phyloP scores from a whole-genome alignment of 305 asterid genomes.

The Ajuga reptans region DNA sequence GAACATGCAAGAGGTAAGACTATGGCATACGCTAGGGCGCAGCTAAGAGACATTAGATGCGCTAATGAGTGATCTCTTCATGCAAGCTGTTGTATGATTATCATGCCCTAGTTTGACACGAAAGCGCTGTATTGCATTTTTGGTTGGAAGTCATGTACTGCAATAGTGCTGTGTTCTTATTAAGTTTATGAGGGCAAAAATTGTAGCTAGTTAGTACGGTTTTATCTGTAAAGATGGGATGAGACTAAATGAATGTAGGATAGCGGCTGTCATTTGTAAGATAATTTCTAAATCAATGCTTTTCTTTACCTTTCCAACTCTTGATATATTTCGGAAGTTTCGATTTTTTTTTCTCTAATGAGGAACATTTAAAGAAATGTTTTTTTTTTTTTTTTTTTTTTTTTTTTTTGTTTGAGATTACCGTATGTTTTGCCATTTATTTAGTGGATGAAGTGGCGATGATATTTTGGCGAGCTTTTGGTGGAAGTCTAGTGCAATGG shows the following conservation, averaged over 20 bases:
- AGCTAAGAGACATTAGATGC: not conserved
- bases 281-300: not conserved
- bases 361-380: no score
- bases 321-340: no score
- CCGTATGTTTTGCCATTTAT: no score
- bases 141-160: not conserved
- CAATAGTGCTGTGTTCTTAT: not conserved
- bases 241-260: not conserved
- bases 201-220: not conserved
- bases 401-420: no score
- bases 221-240: slow-evolving; percentile 17
- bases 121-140: not conserved
- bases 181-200: not conserved
- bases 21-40: not conserved
- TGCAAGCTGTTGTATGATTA: slow-evolving; percentile 11
- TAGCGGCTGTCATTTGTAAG: not conserved
- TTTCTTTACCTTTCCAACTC: no score
- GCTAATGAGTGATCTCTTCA: not conserved
- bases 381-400: no score
- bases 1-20: not conserved
- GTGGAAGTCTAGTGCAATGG: no score
- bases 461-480: no score
- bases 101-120: slow-evolving; percentile 5
- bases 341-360: no score
- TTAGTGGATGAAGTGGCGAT: not conserved